phyloP scores from a whole-genome alignment of 2,329 filamentous ascomycete genomes.

The Claviceps sp. region DNA sequence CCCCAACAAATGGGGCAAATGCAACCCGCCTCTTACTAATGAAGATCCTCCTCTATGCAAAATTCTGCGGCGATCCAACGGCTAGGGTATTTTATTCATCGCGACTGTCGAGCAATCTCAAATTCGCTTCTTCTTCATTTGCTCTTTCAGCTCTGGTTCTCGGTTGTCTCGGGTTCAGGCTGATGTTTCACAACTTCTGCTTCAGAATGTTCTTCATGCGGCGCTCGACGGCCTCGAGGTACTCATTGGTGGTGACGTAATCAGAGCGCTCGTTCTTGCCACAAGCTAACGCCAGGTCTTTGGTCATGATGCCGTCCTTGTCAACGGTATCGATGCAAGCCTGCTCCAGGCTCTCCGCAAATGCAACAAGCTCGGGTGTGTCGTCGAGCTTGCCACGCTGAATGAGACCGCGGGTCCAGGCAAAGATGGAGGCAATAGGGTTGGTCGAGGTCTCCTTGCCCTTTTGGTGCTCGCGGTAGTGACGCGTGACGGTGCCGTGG shows the following conservation, averaged over 20 bases:
- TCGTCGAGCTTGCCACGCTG: slow-evolving; percentile 88
- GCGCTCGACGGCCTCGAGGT: slow-evolving; percentile 84
- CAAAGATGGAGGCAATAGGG: slow-evolving; percentile 97
- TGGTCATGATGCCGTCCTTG: slow-evolving; percentile 93
- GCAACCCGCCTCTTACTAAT: background rate
- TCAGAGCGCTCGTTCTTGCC: slow-evolving; percentile 73
- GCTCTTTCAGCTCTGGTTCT: background rate
- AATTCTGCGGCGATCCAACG: background rate
- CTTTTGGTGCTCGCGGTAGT: slow-evolving; percentile 98
- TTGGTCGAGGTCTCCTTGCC: slow-evolving; percentile 95
- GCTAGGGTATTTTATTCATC: background rate
- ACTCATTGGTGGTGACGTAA: slow-evolving; percentile 87
- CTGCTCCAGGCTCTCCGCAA: slow-evolving; percentile 82
- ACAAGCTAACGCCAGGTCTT: slow-evolving; percentile 91
- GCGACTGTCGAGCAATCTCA: background rate
- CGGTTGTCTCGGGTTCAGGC: background rate
- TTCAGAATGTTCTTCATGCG: slow-evolving; percentile 69
- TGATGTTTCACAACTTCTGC: slow-evolving; percentile 49
- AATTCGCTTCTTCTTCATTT: background rate
- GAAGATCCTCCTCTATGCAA: background rate
- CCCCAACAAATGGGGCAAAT: no score
- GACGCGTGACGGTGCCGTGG: slow-evolving; percentile 94
- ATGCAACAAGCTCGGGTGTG: slow-evolving; percentile 83
- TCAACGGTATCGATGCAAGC: slow-evolving; percentile 93
- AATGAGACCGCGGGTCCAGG: slow-evolving; percentile 88